A percentile compares a stretch with the other conserved stretches of the same genome.
Conservation (phyloP, 306 rosid species). For the Prunus mongolica region DNA sequence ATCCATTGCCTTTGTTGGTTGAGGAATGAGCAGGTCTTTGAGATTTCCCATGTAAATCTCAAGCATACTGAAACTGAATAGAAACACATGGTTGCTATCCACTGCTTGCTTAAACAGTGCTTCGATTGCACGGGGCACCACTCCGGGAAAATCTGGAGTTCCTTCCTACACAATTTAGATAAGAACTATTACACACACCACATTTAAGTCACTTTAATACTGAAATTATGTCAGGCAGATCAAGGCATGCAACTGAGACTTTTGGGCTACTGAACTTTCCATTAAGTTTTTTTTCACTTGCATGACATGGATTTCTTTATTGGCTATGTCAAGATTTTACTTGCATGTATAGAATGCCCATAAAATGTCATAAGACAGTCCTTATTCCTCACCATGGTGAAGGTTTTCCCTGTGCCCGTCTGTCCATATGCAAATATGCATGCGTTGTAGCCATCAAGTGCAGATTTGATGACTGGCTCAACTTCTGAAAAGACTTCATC, state of each 20-base stretch:
- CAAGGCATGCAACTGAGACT: neutral
- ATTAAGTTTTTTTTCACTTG: neutral
- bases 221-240: neutral
- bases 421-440: constrained; percentile 44
- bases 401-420: constrained; percentile 46
- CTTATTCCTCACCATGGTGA: constrained; percentile 34
- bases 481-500: constrained; percentile 37
- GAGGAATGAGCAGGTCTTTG: constrained; percentile 36
- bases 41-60: constrained; percentile 45
- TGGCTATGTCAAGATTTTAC: neutral
- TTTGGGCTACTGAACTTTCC: neutral
- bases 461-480: constrained; percentile 36
- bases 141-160: constrained; percentile 27
- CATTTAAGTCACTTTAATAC: neutral
- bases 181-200: neutral
- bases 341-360: constrained; percentile 3
- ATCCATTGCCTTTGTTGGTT: constrained; percentile 28
- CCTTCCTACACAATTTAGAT: constrained; percentile 30
- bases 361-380: neutral
- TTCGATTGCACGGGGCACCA: constrained; percentile 37
- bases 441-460: constrained; percentile 40
- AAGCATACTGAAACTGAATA: constrained; percentile 43
- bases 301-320: neutral
- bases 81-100: constrained; percentile 26
- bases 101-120: constrained; percentile 34